Conservation (phyloP, 2,329 filamentous ascomycete genomes). For the Stemphylium lycopersici region DNA sequence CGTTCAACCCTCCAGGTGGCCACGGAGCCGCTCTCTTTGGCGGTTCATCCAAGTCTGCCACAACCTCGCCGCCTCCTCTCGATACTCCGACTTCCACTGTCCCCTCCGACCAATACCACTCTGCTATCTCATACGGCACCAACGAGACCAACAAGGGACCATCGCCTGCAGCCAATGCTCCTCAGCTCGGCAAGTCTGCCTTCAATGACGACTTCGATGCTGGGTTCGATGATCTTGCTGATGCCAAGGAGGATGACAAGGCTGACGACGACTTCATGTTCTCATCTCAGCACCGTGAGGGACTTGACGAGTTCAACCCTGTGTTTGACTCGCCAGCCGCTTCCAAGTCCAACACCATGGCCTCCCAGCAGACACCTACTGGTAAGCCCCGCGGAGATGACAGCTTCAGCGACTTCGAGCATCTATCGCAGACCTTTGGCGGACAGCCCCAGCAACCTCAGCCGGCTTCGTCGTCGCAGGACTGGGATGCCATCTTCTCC, state of each 20-base stretch:
- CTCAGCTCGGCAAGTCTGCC: slow-evolving; percentile 55
- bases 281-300: slow-evolving; percentile 64
- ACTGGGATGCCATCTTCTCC: slow-evolving; percentile 96
- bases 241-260: slow-evolving; percentile 76
- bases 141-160: slow-evolving; percentile 42
- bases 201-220: slow-evolving; percentile 78
- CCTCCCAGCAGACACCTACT: slow-evolving; percentile 51
- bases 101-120: slow-evolving; percentile 52
- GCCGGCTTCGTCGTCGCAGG: slow-evolving; percentile 61
- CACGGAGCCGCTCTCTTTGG: slow-evolving; percentile 51
- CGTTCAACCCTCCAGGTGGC: slow-evolving; percentile 45
- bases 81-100: slow-evolving; percentile 50
- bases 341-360: slow-evolving; percentile 56
- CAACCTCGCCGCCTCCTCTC: slow-evolving; percentile 47
- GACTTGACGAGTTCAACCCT: slow-evolving; percentile 78
- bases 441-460: slow-evolving; percentile 49
- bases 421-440: slow-evolving; percentile 51
- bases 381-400: slow-evolving; percentile 49
- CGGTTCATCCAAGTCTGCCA: slow-evolving; percentile 43
- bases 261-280: slow-evolving; percentile 83
- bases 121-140: slow-evolving; percentile 47
- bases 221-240: slow-evolving; percentile 81
- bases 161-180: slow-evolving; percentile 37
- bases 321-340: slow-evolving; percentile 73
- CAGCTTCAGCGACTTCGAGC: slow-evolving; percentile 59